A percentile compares a stretch with the other conserved stretches of the same genome.
Evolutionary conservation across 164 flowering plant genomes (phyloP).

Genomic region (Tetracentron sinense): DNA sequence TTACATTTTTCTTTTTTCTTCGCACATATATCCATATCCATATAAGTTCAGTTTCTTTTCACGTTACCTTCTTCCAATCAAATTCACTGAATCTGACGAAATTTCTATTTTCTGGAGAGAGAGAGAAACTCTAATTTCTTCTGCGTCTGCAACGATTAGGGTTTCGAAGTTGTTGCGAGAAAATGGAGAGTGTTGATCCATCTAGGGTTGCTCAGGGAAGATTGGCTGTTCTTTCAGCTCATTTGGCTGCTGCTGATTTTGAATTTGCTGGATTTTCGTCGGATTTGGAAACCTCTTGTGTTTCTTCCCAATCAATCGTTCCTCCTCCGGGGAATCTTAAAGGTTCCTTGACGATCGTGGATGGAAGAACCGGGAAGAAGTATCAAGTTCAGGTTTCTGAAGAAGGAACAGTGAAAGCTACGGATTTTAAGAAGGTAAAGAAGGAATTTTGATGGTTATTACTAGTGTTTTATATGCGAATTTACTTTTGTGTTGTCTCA

Average conservation of each 20-base stretch:
- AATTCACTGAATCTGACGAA: no score
- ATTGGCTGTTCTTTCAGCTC: slow-evolving; percentile 69
- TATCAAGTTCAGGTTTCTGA: slow-evolving; percentile 67
- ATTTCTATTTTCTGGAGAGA: no score
- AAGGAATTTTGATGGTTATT: not conserved
- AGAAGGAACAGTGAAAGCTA: slow-evolving; percentile 78
- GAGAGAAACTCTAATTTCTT: no score
- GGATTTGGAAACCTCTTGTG: slow-evolving; percentile 35
- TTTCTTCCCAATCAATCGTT: slow-evolving; percentile 41
- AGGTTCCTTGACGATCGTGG: slow-evolving; percentile 61
- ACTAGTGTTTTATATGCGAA: not conserved
- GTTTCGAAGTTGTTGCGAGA: not conserved
- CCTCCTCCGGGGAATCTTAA: slow-evolving; percentile 56
- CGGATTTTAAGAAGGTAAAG: slow-evolving; percentile 83
- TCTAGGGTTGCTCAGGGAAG: slow-evolving; percentile 44
- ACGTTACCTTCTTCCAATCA: no score
- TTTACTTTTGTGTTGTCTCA: not conserved
- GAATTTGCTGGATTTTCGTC: slow-evolving; percentile 15
- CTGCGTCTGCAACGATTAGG: not conserved
- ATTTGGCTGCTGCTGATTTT: slow-evolving; percentile 32
- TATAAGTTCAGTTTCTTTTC: no score
- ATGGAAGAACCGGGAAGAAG: slow-evolving; percentile 77
- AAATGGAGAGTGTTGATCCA: slow-evolving; percentile 27
- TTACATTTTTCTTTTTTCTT: no score
- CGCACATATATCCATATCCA: no score